Evolutionary conservation across 768 basidiomycete genomes (phyloP).

Genomic region (Mycena indigotica): DNA sequence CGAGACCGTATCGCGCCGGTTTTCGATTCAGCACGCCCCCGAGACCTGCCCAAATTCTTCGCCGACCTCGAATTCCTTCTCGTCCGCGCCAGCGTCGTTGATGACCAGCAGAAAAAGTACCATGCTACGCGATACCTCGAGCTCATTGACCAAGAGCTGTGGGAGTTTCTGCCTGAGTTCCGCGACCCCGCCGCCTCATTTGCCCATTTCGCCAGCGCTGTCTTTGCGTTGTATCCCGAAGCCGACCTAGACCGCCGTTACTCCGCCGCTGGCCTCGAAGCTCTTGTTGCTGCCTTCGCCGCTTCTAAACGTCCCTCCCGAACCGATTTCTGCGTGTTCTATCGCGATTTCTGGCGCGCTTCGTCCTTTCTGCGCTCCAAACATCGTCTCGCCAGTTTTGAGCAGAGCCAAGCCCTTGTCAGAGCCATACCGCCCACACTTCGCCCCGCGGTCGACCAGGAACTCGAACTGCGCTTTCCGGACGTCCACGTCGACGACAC

Average conservation of each 20-base stretch:
- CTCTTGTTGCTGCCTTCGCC: slow-evolving; percentile 22
- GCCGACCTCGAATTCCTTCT: slow-evolving; percentile 19
- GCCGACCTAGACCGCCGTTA: slow-evolving; percentile 18
- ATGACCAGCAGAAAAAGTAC: slow-evolving; percentile 18
- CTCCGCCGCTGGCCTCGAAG: slow-evolving; percentile 25
- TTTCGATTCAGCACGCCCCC: slow-evolving; percentile 6
- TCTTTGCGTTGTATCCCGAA: slow-evolving; percentile 25
- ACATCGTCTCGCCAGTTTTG: slow-evolving; percentile 12
- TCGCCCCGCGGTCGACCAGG: slow-evolving; percentile 1
- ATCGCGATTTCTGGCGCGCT: slow-evolving; percentile 24
- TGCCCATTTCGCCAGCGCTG: slow-evolving; percentile 23
- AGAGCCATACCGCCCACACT: slow-evolving; percentile 10
- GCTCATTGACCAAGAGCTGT: slow-evolving; percentile 17
- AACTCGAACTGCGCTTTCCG: slow-evolving; percentile 14
- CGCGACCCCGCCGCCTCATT: slow-evolving; percentile 11
- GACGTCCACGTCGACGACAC: background rate
- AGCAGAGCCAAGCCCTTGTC: slow-evolving; percentile 24
- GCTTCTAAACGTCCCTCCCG: slow-evolving; percentile 12
- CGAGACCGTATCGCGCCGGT: background rate
- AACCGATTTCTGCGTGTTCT: slow-evolving; percentile 21
- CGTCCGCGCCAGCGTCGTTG: slow-evolving; percentile 1
- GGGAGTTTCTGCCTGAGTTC: slow-evolving; percentile 22
- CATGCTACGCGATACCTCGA: slow-evolving; percentile 15
- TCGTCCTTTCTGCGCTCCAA: slow-evolving; percentile 21
- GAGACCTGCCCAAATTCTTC: slow-evolving; percentile 21